A percentile compares a stretch with the other conserved stretches of the same genome.
Conservation (phyloP, 495 filamentous ascomycete genomes). For the Aspergillus saccharolyticus region DNA sequence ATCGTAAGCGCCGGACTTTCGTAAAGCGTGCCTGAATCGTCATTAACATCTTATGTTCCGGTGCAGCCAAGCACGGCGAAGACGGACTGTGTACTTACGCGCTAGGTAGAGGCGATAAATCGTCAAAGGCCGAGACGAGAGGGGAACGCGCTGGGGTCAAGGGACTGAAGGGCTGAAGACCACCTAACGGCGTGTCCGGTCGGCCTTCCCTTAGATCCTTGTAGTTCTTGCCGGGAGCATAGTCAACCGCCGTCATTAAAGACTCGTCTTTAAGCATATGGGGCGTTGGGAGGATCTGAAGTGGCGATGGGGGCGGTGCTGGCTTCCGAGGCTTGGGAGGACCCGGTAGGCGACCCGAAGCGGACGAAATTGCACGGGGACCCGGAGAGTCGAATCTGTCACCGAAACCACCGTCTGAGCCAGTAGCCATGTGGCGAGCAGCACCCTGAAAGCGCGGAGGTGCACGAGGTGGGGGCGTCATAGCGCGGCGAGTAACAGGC, state of each 20-base stretch:
- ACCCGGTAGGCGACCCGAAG: slow-evolving; percentile 53
- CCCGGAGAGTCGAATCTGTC: slow-evolving; percentile 41
- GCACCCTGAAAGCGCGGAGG: slow-evolving; percentile 64
- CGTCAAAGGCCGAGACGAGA: slow-evolving; percentile 77
- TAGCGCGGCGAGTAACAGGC: slow-evolving; percentile 80
- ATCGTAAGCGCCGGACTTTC: slow-evolving; percentile 87
- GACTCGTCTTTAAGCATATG: slow-evolving; percentile 81
- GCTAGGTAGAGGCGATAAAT: slow-evolving; percentile 78
- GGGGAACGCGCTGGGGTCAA: slow-evolving; percentile 67
- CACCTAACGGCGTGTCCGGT: slow-evolving; percentile 76
- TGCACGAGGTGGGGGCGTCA: slow-evolving; percentile 88
- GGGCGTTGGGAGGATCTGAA: slow-evolving; percentile 77
- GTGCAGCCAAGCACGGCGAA: not conserved
- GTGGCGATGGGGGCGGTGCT: slow-evolving; percentile 66
- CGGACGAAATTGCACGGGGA: slow-evolving; percentile 64
- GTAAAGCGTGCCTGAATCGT: slow-evolving; percentile 63
- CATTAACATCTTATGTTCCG: slow-evolving; percentile 23
- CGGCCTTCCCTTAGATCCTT: slow-evolving; percentile 65
- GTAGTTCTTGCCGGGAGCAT: slow-evolving; percentile 72
- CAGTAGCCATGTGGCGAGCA: slow-evolving; percentile 41
- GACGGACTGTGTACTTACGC: slow-evolving; percentile 60
- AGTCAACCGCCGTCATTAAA: slow-evolving; percentile 71
- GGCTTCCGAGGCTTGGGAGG: slow-evolving; percentile 51
- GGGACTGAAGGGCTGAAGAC: slow-evolving; percentile 67
- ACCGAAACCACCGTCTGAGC: slow-evolving; percentile 41